phyloP scores from a whole-genome alignment of 2,329 filamentous ascomycete genomes.

The Periconia sp. region DNA sequence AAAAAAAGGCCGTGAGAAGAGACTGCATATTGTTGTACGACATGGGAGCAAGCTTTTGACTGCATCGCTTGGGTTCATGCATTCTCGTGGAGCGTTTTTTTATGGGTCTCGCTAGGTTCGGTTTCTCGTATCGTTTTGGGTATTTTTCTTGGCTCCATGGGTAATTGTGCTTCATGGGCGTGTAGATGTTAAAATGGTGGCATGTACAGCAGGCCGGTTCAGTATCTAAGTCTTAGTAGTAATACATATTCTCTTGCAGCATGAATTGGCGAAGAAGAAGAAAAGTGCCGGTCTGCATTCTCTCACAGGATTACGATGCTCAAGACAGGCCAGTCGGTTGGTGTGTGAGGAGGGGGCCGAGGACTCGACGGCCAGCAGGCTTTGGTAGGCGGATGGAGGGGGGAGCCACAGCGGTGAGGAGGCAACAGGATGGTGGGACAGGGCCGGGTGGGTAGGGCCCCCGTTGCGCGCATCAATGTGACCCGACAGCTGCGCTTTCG shows the following conservation, averaged over 20 bases:
- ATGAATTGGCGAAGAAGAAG: too few species aligned
- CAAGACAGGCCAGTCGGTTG: too few species aligned
- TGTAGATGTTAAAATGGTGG: constrained; percentile 6
- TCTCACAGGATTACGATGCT: too few species aligned
- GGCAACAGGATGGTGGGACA: constrained; percentile 7
- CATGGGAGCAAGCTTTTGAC: constrained; percentile 19
- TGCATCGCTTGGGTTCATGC: constrained; percentile 33
- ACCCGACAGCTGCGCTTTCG: constrained; percentile 11
- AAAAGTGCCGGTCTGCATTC: too few species aligned
- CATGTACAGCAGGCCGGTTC: constrained; percentile 16
- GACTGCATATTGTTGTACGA: constrained; percentile 35
- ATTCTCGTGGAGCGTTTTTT: constrained; percentile 18
- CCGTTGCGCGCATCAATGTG: background rate
- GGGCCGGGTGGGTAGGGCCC: background rate
- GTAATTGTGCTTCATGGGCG: too few species aligned
- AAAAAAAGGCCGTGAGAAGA: constrained; percentile 23
- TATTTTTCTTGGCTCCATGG: constrained; percentile 1
- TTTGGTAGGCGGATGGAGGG: too few species aligned
- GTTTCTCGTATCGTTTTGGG: constrained; percentile 1
- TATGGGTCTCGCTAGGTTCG: background rate
- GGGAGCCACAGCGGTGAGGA: background rate
- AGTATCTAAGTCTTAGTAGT: constrained; percentile 19
- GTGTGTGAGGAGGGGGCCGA: too few species aligned
- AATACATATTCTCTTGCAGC: constrained; percentile 12
- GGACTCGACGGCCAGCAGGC: too few species aligned